These are phyloP conservation scores for Gynandropsis gynandra DNA, from an alignment of 345 rosid genomes.

Conservation along the genomic window DNA sequence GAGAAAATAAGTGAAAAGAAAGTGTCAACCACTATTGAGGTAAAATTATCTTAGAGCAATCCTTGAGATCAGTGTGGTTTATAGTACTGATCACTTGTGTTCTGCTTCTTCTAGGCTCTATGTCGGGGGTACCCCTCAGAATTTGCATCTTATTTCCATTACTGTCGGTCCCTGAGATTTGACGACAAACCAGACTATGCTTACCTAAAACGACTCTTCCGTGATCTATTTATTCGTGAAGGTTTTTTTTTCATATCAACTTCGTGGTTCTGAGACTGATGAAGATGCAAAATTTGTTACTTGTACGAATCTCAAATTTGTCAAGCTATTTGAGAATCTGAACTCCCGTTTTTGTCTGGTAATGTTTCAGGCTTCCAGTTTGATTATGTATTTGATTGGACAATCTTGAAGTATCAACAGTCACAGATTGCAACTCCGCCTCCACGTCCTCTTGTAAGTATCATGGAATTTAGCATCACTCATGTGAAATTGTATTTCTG, in stretches of 20 bases:
- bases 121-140: slow-evolving; percentile 89
- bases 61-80: background rate
- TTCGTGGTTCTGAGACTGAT: slow-evolving; percentile 1
- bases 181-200: slow-evolving; percentile 92
- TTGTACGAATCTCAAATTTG: background rate
- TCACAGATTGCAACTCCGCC: slow-evolving; percentile 52
- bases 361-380: slow-evolving; percentile 65
- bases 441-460: slow-evolving; percentile 54
- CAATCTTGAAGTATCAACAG: slow-evolving; percentile 84
- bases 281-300: background rate
- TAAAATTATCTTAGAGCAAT: slow-evolving; percentile 18
- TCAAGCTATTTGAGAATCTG: slow-evolving; percentile 15
- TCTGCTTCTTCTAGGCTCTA: slow-evolving; percentile 40
- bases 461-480: slow-evolving; percentile 1
- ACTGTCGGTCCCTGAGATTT: slow-evolving; percentile 78
- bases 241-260: slow-evolving; percentile 36
- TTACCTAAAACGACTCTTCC: slow-evolving; percentile 80
- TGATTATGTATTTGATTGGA: slow-evolving; percentile 92
- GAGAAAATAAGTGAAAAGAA: slow-evolving; percentile 84
- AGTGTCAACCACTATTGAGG: slow-evolving; percentile 78
- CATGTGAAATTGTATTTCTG: background rate
- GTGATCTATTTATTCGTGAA: slow-evolving; percentile 88
- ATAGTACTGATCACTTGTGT: slow-evolving; percentile 6
- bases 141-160: slow-evolving; percentile 86
- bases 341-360: slow-evolving; percentile 2